A percentile compares a stretch with the other conserved stretches of the same genome.
phyloP scores from a whole-genome alignment of 2,329 filamentous ascomycete genomes.

The Pseudodiploospora longispora region DNA sequence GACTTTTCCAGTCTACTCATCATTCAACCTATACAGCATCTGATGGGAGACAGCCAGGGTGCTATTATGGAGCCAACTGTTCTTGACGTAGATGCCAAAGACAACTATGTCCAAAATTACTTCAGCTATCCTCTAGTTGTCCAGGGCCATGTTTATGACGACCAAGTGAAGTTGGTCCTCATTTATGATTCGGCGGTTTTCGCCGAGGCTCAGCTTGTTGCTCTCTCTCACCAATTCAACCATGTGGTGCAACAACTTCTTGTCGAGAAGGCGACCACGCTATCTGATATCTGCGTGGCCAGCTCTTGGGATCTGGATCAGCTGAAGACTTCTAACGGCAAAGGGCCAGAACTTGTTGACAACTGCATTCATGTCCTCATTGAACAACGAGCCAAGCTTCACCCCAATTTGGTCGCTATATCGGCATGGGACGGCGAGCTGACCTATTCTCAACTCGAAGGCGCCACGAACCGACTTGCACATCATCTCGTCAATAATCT shows the following conservation, averaged over 20 bases:
- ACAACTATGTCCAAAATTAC: not conserved
- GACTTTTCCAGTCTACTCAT: slow-evolving; percentile 2
- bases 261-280: not conserved
- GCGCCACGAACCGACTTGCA: slow-evolving; percentile 29
- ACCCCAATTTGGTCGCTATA: slow-evolving; percentile 28
- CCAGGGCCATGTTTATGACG: slow-evolving; percentile 1
- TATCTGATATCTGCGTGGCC: not conserved
- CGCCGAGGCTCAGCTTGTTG: not conserved
- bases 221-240: not conserved
- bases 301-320: not conserved
- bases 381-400: slow-evolving; percentile 22
- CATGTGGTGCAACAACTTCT: not conserved
- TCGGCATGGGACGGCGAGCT: slow-evolving; percentile 36
- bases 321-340: not conserved
- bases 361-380: not conserved
- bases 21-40: not conserved
- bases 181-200: not conserved
- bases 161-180: not conserved
- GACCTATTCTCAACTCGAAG: slow-evolving; percentile 31
- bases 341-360: not conserved
- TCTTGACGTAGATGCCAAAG: no score
- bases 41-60: not conserved
- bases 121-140: slow-evolving; percentile 1
- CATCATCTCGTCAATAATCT: slow-evolving; percentile 13
- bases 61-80: no score